Evolutionary conservation across 73 alveolate genomes (phyloP).

Genomic region (Tetrahymena thermophila): DNA sequence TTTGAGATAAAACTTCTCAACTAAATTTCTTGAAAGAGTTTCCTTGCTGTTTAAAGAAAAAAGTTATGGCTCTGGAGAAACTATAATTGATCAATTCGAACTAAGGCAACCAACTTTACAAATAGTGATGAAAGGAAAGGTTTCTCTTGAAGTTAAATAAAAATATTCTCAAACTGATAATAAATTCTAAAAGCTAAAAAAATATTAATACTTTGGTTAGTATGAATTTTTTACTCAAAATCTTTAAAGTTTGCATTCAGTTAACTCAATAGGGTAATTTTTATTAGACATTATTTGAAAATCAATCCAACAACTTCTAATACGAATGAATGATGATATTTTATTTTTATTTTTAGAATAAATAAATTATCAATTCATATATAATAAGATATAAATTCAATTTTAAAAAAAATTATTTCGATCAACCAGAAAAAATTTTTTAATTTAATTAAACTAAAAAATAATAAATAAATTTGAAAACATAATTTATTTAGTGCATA

Average conservation of each 20-base stretch:
- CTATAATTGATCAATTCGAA: background rate
- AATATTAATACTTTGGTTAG: background rate
- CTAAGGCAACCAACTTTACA: background rate
- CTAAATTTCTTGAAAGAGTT: background rate
- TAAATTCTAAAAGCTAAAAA: background rate
- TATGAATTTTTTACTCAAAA: background rate
- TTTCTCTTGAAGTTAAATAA: background rate
- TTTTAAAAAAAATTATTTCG: no score
- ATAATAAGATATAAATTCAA: no score
- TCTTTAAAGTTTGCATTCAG: background rate
- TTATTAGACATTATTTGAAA: no score
- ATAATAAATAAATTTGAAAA: no score
- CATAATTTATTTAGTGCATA: no score
- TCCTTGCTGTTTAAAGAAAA: background rate
- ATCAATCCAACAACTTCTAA: no score
- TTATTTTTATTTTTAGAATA: no score
- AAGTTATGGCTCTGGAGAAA: background rate
- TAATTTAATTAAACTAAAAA: no score
- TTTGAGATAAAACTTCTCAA: background rate
- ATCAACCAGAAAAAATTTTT: no score
- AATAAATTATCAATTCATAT: no score
- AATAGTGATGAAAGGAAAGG: background rate
- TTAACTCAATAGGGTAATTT: background rate
- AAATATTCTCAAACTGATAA: background rate
- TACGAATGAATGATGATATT: no score